phyloP scores from a whole-genome alignment of 345 rosid genomes.

The Linum trigynum region DNA sequence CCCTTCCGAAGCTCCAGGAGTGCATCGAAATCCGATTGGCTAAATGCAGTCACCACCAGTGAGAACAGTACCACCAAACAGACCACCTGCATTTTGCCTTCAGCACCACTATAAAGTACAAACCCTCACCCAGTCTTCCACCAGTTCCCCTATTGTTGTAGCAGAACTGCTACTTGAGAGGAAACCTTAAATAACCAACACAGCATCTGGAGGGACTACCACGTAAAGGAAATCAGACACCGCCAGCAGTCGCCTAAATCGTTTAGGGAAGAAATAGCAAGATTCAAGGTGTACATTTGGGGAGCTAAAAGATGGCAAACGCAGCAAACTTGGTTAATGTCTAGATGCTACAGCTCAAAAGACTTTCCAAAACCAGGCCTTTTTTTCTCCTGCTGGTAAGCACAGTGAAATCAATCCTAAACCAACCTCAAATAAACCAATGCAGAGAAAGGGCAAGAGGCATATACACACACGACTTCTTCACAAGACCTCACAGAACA shows the following conservation, averaged over 20 bases:
- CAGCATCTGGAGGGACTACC: neutral
- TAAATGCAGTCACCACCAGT: constrained; percentile 32
- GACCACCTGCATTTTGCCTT: constrained; percentile 47
- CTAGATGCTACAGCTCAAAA: neutral
- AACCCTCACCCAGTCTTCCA: neutral
- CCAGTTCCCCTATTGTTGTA: neutral
- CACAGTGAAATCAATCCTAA: neutral
- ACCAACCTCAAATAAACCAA: neutral
- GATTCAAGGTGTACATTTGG: neutral
- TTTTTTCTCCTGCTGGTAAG: neutral
- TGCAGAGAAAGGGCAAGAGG: neutral
- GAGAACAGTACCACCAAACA: constrained; percentile 36
- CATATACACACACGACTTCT: too few relatives aligned
- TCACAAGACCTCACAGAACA: too few relatives aligned
- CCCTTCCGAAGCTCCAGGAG: constrained; percentile 71
- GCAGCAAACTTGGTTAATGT: neutral
- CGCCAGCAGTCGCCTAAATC: neutral
- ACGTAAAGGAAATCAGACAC: neutral
- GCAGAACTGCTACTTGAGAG: neutral
- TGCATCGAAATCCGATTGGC: constrained; percentile 60
- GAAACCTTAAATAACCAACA: neutral
- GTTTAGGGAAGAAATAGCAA: neutral
- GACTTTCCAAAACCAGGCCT: neutral
- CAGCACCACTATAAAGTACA: constrained; percentile 1
- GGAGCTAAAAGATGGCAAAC: neutral